Percentiles rank a stretch among this genome's conserved stretches.
Conservation (phyloP, 2,329 filamentous ascomycete genomes). For the Hypocreales sp. region DNA sequence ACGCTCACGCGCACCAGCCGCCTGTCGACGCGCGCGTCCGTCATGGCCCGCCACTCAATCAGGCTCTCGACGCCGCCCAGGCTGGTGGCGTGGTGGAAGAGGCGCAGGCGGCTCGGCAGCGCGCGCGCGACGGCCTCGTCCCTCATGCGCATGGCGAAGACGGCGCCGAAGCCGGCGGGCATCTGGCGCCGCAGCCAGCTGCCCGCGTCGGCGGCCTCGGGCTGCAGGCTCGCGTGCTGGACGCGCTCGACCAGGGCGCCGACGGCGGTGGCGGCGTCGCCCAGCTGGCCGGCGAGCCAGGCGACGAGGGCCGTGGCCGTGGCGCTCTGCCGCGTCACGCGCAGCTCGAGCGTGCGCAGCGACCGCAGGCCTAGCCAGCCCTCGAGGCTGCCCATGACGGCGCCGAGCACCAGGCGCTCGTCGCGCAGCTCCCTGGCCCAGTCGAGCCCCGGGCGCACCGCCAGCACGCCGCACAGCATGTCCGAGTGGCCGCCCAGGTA, state of each 20-base stretch:
- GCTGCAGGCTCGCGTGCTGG: constrained; percentile 68
- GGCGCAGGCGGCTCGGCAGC: constrained; percentile 60
- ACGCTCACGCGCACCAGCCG: constrained; percentile 67
- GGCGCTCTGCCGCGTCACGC: constrained; percentile 61
- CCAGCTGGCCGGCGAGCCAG: constrained; percentile 47
- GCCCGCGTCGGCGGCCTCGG: constrained; percentile 34
- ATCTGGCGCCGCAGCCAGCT: constrained; percentile 77
- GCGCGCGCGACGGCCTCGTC: constrained; percentile 43
- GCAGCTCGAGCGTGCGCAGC: constrained; percentile 69
- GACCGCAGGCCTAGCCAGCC: constrained; percentile 84
- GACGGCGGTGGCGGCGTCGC: constrained; percentile 23
- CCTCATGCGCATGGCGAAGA: constrained; percentile 62
- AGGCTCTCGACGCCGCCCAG: constrained; percentile 87
- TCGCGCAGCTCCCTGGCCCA: constrained; percentile 45
- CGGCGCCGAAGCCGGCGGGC: constrained; percentile 79
- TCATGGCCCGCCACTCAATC: constrained; percentile 94
- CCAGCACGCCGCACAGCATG: constrained; percentile 75
- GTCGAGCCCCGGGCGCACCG: constrained; percentile 36
- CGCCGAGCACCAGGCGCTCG: constrained; percentile 66
- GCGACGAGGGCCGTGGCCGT: constrained; percentile 54
- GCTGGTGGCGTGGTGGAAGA: constrained; percentile 93
- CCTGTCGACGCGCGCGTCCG: constrained; percentile 56
- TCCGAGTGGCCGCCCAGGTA: constrained; percentile 95
- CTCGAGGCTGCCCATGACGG: constrained; percentile 79
- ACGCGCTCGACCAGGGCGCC: constrained; percentile 42